These are phyloP conservation scores for Boletales sp. DNA, from an alignment of 768 basidiomycete genomes.

Conservation along the genomic window DNA sequence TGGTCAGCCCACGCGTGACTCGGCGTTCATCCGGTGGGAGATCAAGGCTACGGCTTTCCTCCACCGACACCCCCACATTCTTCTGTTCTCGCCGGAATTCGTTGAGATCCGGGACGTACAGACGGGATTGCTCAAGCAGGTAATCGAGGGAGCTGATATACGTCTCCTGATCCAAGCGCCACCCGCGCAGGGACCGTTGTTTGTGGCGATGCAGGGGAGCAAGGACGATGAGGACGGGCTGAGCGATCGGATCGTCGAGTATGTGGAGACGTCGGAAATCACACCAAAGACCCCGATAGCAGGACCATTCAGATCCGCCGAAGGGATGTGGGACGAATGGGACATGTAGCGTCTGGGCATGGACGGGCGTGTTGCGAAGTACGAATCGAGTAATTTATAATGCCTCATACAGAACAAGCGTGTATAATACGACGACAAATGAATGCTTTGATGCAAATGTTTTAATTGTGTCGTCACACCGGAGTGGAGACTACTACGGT, in stretches of 20 bases:
- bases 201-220: constrained; percentile 62
- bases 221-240: constrained; percentile 54
- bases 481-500: neutral
- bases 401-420: constrained; percentile 8
- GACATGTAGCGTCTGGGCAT: constrained; percentile 47
- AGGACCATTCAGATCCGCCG: constrained; percentile 11
- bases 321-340: constrained; percentile 67
- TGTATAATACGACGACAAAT: constrained; percentile 9
- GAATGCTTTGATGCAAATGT: no score
- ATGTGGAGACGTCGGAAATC: constrained; percentile 66
- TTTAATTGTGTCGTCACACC: no score
- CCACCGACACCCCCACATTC: constrained; percentile 56
- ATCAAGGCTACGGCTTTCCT: constrained; percentile 60
- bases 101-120: constrained; percentile 67
- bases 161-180: constrained; percentile 52
- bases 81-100: constrained; percentile 73
- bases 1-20: constrained; percentile 60
- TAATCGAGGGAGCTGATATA: constrained; percentile 72
- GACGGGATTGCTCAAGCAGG: constrained; percentile 73
- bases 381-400: constrained; percentile 11
- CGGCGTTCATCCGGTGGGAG: constrained; percentile 77
- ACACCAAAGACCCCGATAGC: constrained; percentile 31
- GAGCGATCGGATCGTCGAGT: constrained; percentile 63
- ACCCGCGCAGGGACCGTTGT: constrained; percentile 39
- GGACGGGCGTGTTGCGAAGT: neutral